Conservation (phyloP, 768 basidiomycete species). For the Suillus paluster region DNA sequence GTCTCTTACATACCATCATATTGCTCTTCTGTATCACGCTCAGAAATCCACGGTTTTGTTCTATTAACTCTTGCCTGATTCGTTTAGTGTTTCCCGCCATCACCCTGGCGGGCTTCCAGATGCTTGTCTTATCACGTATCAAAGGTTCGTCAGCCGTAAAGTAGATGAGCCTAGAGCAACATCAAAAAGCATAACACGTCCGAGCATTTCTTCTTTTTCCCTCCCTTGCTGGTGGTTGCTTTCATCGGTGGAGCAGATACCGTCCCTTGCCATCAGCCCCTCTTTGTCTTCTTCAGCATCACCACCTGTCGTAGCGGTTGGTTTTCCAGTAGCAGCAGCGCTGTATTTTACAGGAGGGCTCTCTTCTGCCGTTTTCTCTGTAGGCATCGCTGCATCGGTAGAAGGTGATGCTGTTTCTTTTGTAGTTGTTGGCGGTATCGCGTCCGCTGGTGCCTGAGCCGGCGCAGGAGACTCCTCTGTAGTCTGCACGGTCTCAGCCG, state of each 20-base stretch:
- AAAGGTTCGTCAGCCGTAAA: neutral
- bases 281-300: constrained; percentile 12
- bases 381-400: neutral
- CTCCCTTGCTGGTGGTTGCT: constrained; percentile 11
- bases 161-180: neutral
- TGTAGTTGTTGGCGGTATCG: neutral
- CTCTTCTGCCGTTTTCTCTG: neutral
- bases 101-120: no score
- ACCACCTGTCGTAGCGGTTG: neutral
- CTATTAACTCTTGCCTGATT: no score
- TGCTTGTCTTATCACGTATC: neutral
- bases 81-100: no score
- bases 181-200: neutral
- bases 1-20: no score
- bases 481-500: neutral
- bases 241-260: constrained; percentile 1
- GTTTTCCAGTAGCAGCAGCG: constrained; percentile 11
- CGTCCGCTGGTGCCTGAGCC: neutral
- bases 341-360: neutral
- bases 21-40: no score
- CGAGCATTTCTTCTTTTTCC: constrained; percentile 17
- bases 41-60: no score
- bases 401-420: neutral
- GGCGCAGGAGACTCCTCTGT: neutral
- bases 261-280: constrained; percentile 2